A percentile compares a stretch with the other conserved stretches of the same genome.
Conservation (phyloP, 495 filamentous ascomycete species). For the Xylaria telfairii region DNA sequence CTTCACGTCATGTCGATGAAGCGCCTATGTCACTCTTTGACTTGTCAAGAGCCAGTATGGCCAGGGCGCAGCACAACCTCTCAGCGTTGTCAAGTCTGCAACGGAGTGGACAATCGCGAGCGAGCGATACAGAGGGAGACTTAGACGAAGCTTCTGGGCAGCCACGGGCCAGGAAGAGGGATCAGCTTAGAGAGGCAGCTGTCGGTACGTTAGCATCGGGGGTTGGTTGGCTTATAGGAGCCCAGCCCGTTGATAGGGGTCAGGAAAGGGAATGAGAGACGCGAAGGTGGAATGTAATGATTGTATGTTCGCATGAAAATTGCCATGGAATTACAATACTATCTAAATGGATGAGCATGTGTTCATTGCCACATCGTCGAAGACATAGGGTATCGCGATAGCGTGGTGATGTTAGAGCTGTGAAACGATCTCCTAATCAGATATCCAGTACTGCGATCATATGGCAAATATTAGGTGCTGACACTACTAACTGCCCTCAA, state of each 20-base stretch:
- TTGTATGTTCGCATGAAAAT: neutral
- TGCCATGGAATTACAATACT: neutral
- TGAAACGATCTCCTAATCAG: neutral
- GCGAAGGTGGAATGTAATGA: constrained; percentile 18
- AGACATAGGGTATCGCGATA: neutral
- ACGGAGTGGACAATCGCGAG: constrained; percentile 38
- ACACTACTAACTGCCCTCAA: neutral
- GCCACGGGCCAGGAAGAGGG: constrained; percentile 72
- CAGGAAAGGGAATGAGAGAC: constrained; percentile 26
- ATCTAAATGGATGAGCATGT: neutral
- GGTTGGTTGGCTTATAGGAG: constrained; percentile 85
- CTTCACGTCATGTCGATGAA: constrained; percentile 62
- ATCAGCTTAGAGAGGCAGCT: constrained; percentile 80
- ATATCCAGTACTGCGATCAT: neutral
- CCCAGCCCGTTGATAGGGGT: constrained; percentile 47
- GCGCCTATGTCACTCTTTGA: constrained; percentile 95
- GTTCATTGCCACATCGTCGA: neutral
- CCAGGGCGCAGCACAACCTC: constrained; percentile 66
- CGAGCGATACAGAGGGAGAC: constrained; percentile 28
- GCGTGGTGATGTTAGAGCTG: neutral
- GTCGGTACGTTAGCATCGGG: constrained; percentile 76
- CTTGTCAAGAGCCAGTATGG: constrained; percentile 78
- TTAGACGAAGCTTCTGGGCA: constrained; percentile 46
- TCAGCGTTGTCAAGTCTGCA: constrained; percentile 54
- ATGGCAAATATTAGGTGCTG: neutral